Percentiles rank a stretch among this genome's conserved stretches.
Evolutionary conservation across 257 asterid species (phyloP).

Genomic region (Voacanga thouarsii): DNA sequence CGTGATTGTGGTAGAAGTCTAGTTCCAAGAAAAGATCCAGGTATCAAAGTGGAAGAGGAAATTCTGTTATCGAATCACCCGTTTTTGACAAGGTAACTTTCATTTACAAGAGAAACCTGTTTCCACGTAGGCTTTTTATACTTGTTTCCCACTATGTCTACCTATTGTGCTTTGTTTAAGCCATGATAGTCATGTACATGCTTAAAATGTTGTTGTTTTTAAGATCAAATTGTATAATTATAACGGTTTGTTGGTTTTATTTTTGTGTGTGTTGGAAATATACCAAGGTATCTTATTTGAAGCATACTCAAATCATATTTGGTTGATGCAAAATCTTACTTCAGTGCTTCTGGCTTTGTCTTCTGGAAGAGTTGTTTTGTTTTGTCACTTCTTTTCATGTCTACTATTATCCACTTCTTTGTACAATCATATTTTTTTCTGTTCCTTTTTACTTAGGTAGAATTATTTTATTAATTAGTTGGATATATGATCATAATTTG

Average conservation of each 20-base stretch:
- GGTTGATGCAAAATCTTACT: slow-evolving; percentile 12
- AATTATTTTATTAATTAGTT: too few species aligned
- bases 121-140: not conserved
- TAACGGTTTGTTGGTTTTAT: not conserved
- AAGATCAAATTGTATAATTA: not conserved
- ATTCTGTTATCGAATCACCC: slow-evolving; percentile 91
- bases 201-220: not conserved
- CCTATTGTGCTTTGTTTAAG: not conserved
- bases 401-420: not conserved
- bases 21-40: slow-evolving; percentile 83
- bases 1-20: slow-evolving; percentile 95
- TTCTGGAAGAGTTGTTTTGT: not conserved
- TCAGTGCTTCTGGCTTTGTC: not conserved
- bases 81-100: slow-evolving; percentile 67
- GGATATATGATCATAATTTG: too few species aligned
- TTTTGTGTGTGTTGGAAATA: not conserved
- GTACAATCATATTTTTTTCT: too few species aligned
- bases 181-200: not conserved
- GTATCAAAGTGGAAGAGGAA: slow-evolving; percentile 82
- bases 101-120: slow-evolving; percentile 1
- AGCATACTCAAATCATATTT: not conserved
- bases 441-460: too few species aligned
- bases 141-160: not conserved
- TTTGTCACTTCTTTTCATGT: not conserved
- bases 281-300: not conserved